Conservation (phyloP, 1,284 basidiomycete species). For the Ceratobasidium sp. region DNA sequence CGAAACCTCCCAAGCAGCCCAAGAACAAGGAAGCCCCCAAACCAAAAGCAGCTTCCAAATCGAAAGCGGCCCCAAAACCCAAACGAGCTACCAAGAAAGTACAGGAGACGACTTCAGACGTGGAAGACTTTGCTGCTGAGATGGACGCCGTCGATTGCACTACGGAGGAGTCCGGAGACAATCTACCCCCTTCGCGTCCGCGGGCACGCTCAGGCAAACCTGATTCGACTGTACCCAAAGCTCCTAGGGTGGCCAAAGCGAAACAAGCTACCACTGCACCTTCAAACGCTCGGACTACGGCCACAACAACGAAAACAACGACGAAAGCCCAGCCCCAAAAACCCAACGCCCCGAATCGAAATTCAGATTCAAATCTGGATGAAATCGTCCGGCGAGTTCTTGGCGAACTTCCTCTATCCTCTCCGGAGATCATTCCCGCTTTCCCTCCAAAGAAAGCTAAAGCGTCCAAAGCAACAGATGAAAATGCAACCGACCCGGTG, state of each 20-base stretch:
- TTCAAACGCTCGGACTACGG: neutral
- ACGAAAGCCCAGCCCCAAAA: neutral
- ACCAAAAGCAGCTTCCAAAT: neutral
- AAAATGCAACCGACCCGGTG: neutral
- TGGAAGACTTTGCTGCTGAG: conserved; percentile 41
- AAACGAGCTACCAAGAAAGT: neutral
- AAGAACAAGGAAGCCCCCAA: too few species aligned
- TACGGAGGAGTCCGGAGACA: conserved; percentile 20
- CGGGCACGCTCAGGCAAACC: neutral
- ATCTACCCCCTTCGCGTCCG: neutral
- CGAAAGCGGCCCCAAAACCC: conserved; percentile 10
- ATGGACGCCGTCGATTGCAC: conserved; percentile 38
- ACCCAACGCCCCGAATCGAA: neutral
- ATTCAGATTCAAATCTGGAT: neutral
- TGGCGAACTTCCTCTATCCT: neutral
- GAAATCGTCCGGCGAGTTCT: conserved; percentile 13
- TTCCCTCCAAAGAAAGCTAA: too few species aligned
- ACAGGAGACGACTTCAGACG: neutral
- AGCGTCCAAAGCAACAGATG: neutral
- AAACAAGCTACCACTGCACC: neutral
- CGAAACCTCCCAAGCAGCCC: neutral
- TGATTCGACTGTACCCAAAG: too few species aligned
- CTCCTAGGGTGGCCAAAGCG: neutral
- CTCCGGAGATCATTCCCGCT: neutral
- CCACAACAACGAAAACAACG: neutral